Base-by-base conservation (phyloP, 1,284 basidiomycete genomes). In the Leccinum fuscescens region DNA sequence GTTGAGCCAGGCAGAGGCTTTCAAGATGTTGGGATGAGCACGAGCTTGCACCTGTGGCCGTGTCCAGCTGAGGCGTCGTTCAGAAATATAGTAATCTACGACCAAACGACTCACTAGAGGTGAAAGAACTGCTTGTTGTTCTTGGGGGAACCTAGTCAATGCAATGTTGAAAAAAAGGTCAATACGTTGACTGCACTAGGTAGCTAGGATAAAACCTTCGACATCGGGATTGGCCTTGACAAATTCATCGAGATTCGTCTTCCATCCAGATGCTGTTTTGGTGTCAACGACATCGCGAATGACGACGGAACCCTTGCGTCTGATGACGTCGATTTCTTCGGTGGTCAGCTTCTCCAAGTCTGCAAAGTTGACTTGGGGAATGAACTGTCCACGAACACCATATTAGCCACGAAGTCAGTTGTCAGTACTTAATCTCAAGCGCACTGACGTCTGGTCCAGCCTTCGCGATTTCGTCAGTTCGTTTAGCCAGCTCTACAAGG, bases 21-120 rank as follows among this genome's bases (percentile, higher is more conserved):
- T 81, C 9, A 93, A 76, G n/a, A 89, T 77, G 55, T 90, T 88
- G 1, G 89, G 87, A 67, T 93, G 89, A 4, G 88, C 81, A 20
- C 91, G 84, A 6, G 90, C 91, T 67, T 83, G 81, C 29, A 90
- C 82, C 72, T 90, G 88, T 3, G 87, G 76, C 61, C 80, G 83
- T 9, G 86, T 88, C 88, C 88, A 90, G 68, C 87, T 89, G 53
- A 7, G 37, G 52, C 14, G 29, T 12, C 29, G 55, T 55, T 54
- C 20, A 54, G 48, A 20, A 37, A 57, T 37, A 49, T 6, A 1
- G 49, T n/a, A 9, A 35, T 35, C 20, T 24, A 51, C 6, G 4
- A 27, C n/a, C 42, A 54, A 64, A 1, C 3, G 2, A 75, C 83
- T 48, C 65, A 89, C 88, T 88, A 89, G 42, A 89, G 79, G 66